These are phyloP conservation scores for Fusarium sp. DNA, from an alignment of 2,329 filamentous ascomycete species.

Conservation along the genomic window DNA sequence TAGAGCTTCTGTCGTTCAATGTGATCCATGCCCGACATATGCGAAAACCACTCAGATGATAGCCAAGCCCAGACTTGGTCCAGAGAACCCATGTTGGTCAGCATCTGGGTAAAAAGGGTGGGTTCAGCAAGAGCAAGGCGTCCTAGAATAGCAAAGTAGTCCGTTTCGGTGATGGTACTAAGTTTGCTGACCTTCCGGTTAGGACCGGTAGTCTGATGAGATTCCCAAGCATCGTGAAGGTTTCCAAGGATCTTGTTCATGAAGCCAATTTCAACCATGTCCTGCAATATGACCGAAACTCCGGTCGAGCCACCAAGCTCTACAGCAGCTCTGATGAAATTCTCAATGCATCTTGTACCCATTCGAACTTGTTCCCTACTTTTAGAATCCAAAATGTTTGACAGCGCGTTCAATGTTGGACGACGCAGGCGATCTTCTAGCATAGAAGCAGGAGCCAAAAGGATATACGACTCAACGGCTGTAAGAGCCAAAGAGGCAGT, in stretches of 20 bases:
- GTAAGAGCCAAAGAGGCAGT: constrained; percentile 72
- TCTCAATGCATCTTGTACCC: constrained; percentile 72
- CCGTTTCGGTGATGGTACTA: constrained; percentile 81
- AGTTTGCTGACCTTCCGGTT: constrained; percentile 77
- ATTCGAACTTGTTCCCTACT: constrained; percentile 71
- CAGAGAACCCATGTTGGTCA: constrained; percentile 62
- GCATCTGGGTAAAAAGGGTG: constrained; percentile 71
- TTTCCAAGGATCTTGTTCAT: constrained; percentile 73
- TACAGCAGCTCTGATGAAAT: constrained; percentile 73
- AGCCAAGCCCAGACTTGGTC: constrained; percentile 72
- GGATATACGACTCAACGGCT: constrained; percentile 77
- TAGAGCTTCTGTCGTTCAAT: constrained; percentile 77
- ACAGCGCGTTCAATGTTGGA: constrained; percentile 64
- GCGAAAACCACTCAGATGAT: constrained; percentile 74
- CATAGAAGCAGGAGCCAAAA: constrained; percentile 77
- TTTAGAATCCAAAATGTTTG: constrained; percentile 63
- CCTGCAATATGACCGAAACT: constrained; percentile 72
- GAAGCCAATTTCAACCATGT: constrained; percentile 74
- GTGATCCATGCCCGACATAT: constrained; percentile 77
- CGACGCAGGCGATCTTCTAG: constrained; percentile 68
- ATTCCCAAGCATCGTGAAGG: constrained; percentile 77
- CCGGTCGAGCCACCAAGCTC: constrained; percentile 72
- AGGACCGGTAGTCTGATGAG: constrained; percentile 85
- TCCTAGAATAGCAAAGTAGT: constrained; percentile 87
- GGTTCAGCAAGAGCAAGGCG: constrained; percentile 83